Evolutionary conservation across 2,329 filamentous ascomycete species (phyloP), one percentile per base, ranked within the genome.

Genomic region (Hymenoscyphus fructigenus): DNA sequence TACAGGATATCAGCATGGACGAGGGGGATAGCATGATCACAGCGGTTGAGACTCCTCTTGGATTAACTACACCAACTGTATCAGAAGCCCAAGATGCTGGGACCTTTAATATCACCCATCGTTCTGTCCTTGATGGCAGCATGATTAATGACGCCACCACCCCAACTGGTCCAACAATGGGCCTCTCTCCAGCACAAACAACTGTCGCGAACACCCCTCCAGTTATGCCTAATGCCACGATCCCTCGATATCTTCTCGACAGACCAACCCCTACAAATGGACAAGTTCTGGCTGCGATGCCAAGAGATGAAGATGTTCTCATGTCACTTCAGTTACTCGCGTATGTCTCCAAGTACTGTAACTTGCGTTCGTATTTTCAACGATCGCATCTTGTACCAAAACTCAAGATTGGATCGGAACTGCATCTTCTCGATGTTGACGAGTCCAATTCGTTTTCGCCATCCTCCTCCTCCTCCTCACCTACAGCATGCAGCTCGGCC

Each of bases 311-410:
- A 77, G 95, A 99, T 74, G 95, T 99, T 2, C 83, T 99, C 68
- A 97, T 99, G 94, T 97, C 95, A 5, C 84, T 99, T 44, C 95
- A 99, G 78, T 86, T 99, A 23, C 85, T 99, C 57, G 95, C 95
- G 17, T 99, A 99, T 76, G 94, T 99, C 64, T 97, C 93, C 28
- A 99, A 99, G 78, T 99, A 99, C 79, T 98, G 95, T 83, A 96
- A 96, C 72, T 85, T 99, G 34, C 88, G 95, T 20, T 90, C 92
- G 4, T 99, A 97, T 78, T 99, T 99, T 77, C 95, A 99, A 75
- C 86, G 91, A 76, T 96, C 93, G 47, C 95, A 99, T 74, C 83
- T 98, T 12, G 95, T 99, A 4, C 95, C 95, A 0, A 91, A 89
- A 68, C 87, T 99, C 60, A 93, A 93, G 77, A 94, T 99, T 71